phyloP scores from a whole-genome alignment of 805 yeast genomes.

The Saturnispora serradocipensis region DNA sequence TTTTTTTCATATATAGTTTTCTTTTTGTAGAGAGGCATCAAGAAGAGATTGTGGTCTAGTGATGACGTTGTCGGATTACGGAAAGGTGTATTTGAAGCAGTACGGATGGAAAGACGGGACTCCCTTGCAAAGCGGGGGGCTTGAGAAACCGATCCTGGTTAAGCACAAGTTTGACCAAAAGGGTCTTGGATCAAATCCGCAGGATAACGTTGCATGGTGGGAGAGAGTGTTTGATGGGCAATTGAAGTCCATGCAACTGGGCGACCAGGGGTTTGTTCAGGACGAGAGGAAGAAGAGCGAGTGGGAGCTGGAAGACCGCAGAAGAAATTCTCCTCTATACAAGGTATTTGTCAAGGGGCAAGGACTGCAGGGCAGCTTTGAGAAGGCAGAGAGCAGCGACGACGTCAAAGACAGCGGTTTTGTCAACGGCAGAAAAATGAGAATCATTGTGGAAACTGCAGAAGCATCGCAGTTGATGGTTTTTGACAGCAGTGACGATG shows the following conservation, averaged over 20 bases:
- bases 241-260: constrained; percentile 55
- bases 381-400: constrained; percentile 26
- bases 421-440: constrained; percentile 8
- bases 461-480: constrained; percentile 16
- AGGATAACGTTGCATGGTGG: constrained; percentile 93
- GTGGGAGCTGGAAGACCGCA: constrained; percentile 18
- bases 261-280: constrained; percentile 6
- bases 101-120: constrained; percentile 94
- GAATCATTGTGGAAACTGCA: not conserved
- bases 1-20: not conserved
- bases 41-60: not conserved
- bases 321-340: constrained; percentile 54
- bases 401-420: constrained; percentile 5
- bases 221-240: constrained; percentile 92
- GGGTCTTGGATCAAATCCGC: constrained; percentile 75
- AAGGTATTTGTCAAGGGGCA: constrained; percentile 83
- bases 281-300: not conserved
- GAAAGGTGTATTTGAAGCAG: constrained; percentile 45
- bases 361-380: constrained; percentile 67
- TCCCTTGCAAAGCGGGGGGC: constrained; percentile 69
- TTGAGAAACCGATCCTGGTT: constrained; percentile 78
- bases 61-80: not conserved
- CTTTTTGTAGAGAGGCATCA: not conserved
- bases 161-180: constrained; percentile 84
- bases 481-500: constrained; percentile 22